Base-by-base conservation (phyloP, 78 protist species). In the Creolimax fragrantissima region DNA sequence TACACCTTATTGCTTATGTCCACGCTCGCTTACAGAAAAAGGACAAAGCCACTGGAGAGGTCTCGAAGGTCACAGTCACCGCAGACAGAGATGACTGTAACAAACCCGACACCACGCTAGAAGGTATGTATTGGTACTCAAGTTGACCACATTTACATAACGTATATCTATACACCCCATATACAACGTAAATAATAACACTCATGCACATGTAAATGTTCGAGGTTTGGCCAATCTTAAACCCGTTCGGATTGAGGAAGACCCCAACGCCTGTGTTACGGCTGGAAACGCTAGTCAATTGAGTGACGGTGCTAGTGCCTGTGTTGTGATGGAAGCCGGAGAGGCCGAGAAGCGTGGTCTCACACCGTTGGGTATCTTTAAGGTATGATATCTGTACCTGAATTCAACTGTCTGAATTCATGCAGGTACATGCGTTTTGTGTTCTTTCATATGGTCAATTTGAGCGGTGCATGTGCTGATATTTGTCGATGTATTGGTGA, bases 21-120 rank as follows among this genome's bases (percentile, higher is more conserved):
- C 81, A 66, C n/a, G n/a, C n/a, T n/a, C n/a, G n/a, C n/a, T n/a
- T n/a, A 66, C 81, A 66, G 81, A 66, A n/a, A n/a, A 17, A 47
- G 17, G 97, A 96, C 39, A 94, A 96, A 32, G 96, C 95, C 41
- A 89, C 94, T 35, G 93, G 96, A 85, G 93, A 88, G 43, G 58
- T 85, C 58, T 91, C 96, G 43, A 93, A 93, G 35, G 2, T 89
- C 36, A 95, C 83, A 24, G n/a, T 92, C 92, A 42, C 44, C 92
- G 3, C 45, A 66, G 39, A 95, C 92, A 66, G 36, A 93, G 39
- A 94, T 90, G 94, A 92, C 94, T 67, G 94, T 94, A n/a, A 93
- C 93, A 92, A 95, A 32, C 36, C 90, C 35, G 90, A 84, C 17
- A 91, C 92, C 11, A 89, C 88, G 11, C 41, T 84, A 41, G 88